Evolutionary conservation across 805 yeast species (phyloP).

Genomic region (Lachancea nothofagi): DNA sequence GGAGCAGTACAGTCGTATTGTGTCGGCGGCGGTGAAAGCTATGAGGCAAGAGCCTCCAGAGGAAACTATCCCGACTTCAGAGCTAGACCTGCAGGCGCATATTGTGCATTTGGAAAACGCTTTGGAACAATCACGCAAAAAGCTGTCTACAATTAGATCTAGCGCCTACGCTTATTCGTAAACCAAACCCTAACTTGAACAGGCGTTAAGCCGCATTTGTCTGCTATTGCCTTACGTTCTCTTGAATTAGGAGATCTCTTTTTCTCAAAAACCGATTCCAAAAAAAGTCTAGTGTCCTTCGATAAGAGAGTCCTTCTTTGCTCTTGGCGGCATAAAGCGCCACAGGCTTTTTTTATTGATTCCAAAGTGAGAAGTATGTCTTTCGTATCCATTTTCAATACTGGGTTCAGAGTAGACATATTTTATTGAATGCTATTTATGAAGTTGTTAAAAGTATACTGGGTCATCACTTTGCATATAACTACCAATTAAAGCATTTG

Average conservation of each 20-base stretch:
- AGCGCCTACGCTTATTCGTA: conserved; percentile 13
- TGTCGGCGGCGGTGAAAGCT: conserved; percentile 68
- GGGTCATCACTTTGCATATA: neutral
- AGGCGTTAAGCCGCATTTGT: conserved; percentile 19
- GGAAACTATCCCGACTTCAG: conserved; percentile 59
- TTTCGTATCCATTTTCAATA: no score
- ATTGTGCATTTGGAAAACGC: conserved; percentile 77
- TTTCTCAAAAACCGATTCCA: conserved; percentile 18
- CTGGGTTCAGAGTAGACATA: no score
- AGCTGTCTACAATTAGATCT: conserved; percentile 80
- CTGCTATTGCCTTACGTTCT: conserved; percentile 22
- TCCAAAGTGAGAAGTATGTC: no score
- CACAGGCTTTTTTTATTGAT: no score
- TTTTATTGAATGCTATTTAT: no score
- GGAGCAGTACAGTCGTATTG: conserved; percentile 63
- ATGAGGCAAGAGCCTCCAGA: conserved; percentile 49
- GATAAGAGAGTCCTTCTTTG: no score
- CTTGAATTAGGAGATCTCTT: conserved; percentile 21
- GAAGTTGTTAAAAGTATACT: neutral
- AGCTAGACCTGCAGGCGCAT: conserved; percentile 92
- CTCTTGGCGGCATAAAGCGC: no score
- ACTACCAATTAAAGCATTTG: neutral
- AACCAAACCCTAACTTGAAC: conserved; percentile 21
- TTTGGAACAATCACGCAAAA: conserved; percentile 64
- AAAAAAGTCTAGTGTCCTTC: conserved; percentile 15